phyloP scores from a whole-genome alignment of 169 alveolate species.

The Plasmodium inui region DNA sequence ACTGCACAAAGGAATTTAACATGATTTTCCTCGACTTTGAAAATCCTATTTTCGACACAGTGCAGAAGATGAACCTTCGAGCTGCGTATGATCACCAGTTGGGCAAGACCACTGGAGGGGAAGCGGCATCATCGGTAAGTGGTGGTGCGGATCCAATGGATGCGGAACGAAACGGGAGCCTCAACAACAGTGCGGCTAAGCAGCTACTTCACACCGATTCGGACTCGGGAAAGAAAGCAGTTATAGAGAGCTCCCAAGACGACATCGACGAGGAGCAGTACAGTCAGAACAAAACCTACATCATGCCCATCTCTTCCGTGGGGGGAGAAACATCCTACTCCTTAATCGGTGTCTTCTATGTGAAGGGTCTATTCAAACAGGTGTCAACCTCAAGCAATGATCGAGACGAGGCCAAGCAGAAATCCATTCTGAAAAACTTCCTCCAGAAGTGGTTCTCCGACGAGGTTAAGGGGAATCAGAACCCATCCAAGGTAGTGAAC shows the following conservation, averaged over 20 bases:
- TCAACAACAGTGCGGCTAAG: not conserved
- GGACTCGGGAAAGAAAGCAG: not conserved
- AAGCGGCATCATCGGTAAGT: not conserved
- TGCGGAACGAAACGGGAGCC: not conserved
- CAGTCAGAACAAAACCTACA: constrained; percentile 7
- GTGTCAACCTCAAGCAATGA: not conserved
- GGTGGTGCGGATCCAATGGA: not conserved
- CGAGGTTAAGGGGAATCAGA: constrained; percentile 9
- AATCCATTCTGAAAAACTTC: not conserved
- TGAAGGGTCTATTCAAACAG: constrained; percentile 4
- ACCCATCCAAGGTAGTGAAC: not conserved
- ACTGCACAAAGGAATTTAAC: constrained; percentile 46
- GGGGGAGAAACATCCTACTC: constrained; percentile 75
- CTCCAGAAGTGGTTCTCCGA: constrained; percentile 51
- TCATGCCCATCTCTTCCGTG: constrained; percentile 66
- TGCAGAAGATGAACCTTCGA: constrained; percentile 36
- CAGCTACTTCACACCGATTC: not conserved
- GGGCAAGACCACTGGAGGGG: not conserved
- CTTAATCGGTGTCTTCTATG: constrained; percentile 34
- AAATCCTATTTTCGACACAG: constrained; percentile 32
- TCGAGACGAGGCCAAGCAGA: not conserved
- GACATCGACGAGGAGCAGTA: constrained; percentile 22
- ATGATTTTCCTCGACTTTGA: constrained; percentile 40
- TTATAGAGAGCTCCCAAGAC: not conserved
- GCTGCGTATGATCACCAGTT: not conserved